Evolutionary conservation across 768 basidiomycete genomes (phyloP), one percentile per base, ranked within the genome.

Genomic region (Boletus pseudopeckii): DNA sequence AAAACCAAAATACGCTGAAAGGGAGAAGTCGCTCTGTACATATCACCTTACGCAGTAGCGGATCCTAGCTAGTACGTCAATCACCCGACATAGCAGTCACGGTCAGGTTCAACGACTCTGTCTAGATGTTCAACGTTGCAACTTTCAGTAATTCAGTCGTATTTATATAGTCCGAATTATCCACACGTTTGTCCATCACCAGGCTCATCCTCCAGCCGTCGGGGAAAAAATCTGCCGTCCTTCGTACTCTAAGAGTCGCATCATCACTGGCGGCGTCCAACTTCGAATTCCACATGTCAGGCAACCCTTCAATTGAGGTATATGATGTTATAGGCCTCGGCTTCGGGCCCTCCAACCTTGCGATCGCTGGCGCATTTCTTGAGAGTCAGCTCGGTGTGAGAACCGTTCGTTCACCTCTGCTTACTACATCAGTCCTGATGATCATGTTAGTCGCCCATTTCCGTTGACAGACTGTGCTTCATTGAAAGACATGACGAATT

Each of bases 301-400:
- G 14, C 33, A 20, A 32, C 15, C 28, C 57, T 26, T 42, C 22
- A 30, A 50, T 20, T 14, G 43, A 37, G 24, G 50, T 64, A 18
- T 76, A 73, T 66, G 80, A 82, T 65, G 58, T 80, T 26, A 69
- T 82, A 50, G 77, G 78, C 43, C 61, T 80, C 15, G 80, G 80
- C 2, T 81, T 80, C 50, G 80, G 80, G 11, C 80, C 80, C 22
- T 75, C 80, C 3, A 80, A 80, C 59, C 68, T 82, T 52, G 80
- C 80, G 33, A 70, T 81, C 46, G 78, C 77, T 33, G 75, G 74
- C 10, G 77, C 78, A 20, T 68, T 80, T 55, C 63, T 78, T n/a
- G 80, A 82, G 54, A 72, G 70, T 15, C 50, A 60, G 47, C 53
- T 45, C 22, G 41, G 53, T 45, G 57, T 55, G 30, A 60, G 55